Evolutionary conservation across 208 protist genomes (phyloP), one percentile per base, ranked within the genome.

Genomic region (Trypanosoma vivax): DNA sequence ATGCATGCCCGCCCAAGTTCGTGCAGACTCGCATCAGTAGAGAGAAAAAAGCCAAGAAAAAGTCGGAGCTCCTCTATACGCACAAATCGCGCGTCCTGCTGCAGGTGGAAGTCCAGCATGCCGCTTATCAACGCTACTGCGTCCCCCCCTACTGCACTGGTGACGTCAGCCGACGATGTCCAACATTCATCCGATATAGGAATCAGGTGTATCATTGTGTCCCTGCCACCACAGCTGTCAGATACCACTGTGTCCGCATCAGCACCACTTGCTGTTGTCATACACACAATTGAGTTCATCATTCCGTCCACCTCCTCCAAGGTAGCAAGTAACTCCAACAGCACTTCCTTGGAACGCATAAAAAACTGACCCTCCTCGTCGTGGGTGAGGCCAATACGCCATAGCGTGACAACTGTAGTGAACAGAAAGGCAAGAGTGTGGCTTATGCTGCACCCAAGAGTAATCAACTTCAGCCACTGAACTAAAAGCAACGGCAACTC

Each of bases 401-500:
- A 93, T 18, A 90, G 48, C 18, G 50, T 30, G n/a, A 79, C 39
- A 11, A 88, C 62, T 19, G 71, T 69, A 5, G 65, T 61, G 42
- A 92, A 84, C 28, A 58, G 72, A n/a, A n/a, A n/a, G n/a, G n/a
- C n/a, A n/a, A n/a, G n/a, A n/a, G n/a, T n/a, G n/a, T n/a, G n/a
- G n/a, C n/a, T n/a, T n/a, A n/a, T n/a, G n/a, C n/a, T n/a, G n/a
- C n/a, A n/a, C n/a, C n/a, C n/a, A n/a, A n/a, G n/a, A n/a, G n/a
- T n/a, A n/a, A n/a, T n/a, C n/a, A n/a, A n/a, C n/a, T n/a, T n/a
- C n/a, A 37, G 4, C 34, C 52, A 58, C 5, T 35, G 24, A 21
- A 82, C 65, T 33, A 88, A 76, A 23, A 72, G 60, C 4, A 76
- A 63, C n/a, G 76, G 79, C 33, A 91, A 64, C 37, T 91, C 83